These are phyloP conservation scores for Evansstolkia leycettana DNA, from an alignment of 495 filamentous ascomycete genomes.

Conservation along the genomic window DNA sequence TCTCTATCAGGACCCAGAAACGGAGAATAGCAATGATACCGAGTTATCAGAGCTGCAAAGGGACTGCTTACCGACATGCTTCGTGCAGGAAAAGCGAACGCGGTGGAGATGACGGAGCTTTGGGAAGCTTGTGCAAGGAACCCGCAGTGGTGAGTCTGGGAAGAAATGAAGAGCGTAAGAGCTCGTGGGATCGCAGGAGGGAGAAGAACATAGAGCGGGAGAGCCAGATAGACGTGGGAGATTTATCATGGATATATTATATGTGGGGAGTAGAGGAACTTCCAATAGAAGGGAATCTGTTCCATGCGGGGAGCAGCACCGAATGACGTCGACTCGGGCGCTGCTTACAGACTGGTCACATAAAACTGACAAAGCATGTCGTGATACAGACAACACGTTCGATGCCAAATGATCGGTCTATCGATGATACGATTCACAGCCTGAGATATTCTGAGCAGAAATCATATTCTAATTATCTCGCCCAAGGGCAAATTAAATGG, in stretches of 20 bases:
- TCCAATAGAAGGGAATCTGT: neutral
- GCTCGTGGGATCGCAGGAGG: constrained; percentile 12
- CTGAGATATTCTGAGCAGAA: too few relatives aligned
- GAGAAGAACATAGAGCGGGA: constrained; percentile 15
- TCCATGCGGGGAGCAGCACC: constrained; percentile 6
- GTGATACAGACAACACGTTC: too few relatives aligned
- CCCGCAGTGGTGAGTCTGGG: constrained; percentile 5
- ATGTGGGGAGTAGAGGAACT: too few relatives aligned
- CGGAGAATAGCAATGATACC: too few relatives aligned
- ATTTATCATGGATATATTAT: too few relatives aligned
- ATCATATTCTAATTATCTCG: too few relatives aligned
- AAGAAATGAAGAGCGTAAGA: constrained; percentile 11
- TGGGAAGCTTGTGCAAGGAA: constrained; percentile 7
- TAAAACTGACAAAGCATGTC: constrained; percentile 21
- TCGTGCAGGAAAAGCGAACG: constrained; percentile 8
- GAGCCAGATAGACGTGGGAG: too few relatives aligned
- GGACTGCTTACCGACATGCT: constrained; percentile 27
- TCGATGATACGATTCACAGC: too few relatives aligned
- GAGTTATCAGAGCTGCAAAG: neutral
- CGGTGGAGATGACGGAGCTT: constrained; percentile 13
- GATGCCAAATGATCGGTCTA: too few relatives aligned
- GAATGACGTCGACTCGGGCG: constrained; percentile 12
- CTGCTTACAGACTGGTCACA: constrained; percentile 13
- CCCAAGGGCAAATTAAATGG: too few relatives aligned
- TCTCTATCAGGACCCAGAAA: neutral